Evolutionary conservation across 441 rosid species (phyloP), one percentile per base, ranked within the genome.

Genomic region (Erodium texanum): DNA sequence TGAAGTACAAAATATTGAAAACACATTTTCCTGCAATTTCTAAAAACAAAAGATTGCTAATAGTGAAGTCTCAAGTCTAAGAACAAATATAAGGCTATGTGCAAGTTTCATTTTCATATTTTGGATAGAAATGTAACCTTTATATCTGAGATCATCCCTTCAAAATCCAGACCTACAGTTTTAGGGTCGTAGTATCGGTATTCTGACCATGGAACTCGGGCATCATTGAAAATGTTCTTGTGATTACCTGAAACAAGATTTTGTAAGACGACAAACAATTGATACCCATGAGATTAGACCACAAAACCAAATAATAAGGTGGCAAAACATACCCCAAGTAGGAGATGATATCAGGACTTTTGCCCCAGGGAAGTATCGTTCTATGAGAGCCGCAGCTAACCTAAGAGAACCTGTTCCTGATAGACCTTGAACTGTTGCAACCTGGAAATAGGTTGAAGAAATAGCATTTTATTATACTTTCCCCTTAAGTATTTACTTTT

Each of bases 121-220:
- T 68, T 11, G 0, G 9, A 63, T 34, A 36, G 34, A 71, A 80
- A 61, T 2, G 78, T 64, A 70, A 86, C 93, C 95, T 88, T 89
- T 56, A 93, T 88, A 78, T 93, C 97, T 7, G 89, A 76, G 63
- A 93, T 84, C 97, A 93, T 93, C 68, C 99, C 99, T 65, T 91
- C 99, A 75, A 93, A 93, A 76, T 91, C 99, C 87, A 93, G 82
- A 70, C 99, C 97, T 77, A 91, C 95, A 15, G 99, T 93, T 78
- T 83, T 89, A 0, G 99, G 99, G 73, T 93, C 99, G 75, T 93
- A 91, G 81, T 91, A 93, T 10, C 92, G 82, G 83, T 93, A 93
- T 64, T 93, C 96, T 0, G 96, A 90, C 97, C 99, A 93, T 8
- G 95, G 95, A 70, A 93, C 95, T 76, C 85, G 74, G 71, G 99